Evolutionary conservation across 345 rosid species (phyloP).

Genomic region (Eucalyptus rudis): DNA sequence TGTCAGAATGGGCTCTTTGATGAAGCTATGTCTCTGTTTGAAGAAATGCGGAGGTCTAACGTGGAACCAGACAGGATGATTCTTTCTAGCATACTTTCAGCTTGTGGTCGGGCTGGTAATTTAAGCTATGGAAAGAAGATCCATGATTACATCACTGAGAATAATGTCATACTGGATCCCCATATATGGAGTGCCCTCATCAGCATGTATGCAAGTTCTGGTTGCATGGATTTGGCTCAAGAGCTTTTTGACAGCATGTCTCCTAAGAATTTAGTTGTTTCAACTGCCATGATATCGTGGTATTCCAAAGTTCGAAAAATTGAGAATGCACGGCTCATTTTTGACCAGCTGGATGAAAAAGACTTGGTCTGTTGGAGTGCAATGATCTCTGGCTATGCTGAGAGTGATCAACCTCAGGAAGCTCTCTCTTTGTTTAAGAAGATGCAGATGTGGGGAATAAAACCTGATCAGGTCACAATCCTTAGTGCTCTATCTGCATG

Average conservation of each 20-base stretch:
- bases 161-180: slow-evolving; percentile 15
- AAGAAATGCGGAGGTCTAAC: slow-evolving; percentile 40
- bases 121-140: slow-evolving; percentile 23
- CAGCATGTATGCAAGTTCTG: slow-evolving; percentile 22
- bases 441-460: slow-evolving; percentile 21
- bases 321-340: slow-evolving; percentile 38
- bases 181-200: slow-evolving; percentile 39
- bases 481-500: slow-evolving; percentile 43
- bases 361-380: slow-evolving; percentile 66
- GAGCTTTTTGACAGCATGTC: slow-evolving; percentile 31
- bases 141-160: slow-evolving; percentile 27
- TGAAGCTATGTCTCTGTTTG: slow-evolving; percentile 46
- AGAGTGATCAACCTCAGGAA: slow-evolving; percentile 28
- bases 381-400: slow-evolving; percentile 69
- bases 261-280: slow-evolving; percentile 29
- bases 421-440: slow-evolving; percentile 26
- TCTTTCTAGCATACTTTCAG: slow-evolving; percentile 40
- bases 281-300: slow-evolving; percentile 56
- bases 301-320: slow-evolving; percentile 39
- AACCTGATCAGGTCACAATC: slow-evolving; percentile 42
- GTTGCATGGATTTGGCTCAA: slow-evolving; percentile 26
- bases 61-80: slow-evolving; percentile 41
- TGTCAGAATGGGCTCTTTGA: slow-evolving; percentile 25
- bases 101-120: slow-evolving; percentile 31
- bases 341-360: slow-evolving; percentile 26